A percentile compares a stretch with the other conserved stretches of the same genome.
Conservation (phyloP, 2,329 filamentous ascomycete genomes). For the Aspergillus tamarii region DNA sequence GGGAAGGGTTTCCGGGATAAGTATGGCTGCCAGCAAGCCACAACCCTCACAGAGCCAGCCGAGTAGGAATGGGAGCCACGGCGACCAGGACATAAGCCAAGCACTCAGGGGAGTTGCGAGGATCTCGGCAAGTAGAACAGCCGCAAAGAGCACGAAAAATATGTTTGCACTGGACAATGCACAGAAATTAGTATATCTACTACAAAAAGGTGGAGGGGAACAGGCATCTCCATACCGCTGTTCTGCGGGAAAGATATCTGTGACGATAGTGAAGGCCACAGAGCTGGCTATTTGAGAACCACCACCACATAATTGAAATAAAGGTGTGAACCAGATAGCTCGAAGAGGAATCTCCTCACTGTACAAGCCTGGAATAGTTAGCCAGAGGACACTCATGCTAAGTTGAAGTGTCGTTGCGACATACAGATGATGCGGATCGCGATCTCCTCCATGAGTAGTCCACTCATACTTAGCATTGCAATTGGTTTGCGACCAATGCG, state of each 20-base stretch:
- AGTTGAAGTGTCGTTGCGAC: not conserved
- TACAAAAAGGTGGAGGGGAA: not conserved
- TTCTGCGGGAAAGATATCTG: constrained; percentile 19
- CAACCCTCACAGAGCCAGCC: constrained; percentile 7
- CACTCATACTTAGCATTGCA: constrained; percentile 12
- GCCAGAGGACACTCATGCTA: not conserved
- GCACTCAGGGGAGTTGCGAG: constrained; percentile 17
- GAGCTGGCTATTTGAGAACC: constrained; percentile 14
- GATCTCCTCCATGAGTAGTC: constrained; percentile 11
- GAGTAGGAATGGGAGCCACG: constrained; percentile 17
- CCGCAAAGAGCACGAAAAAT: constrained; percentile 14
- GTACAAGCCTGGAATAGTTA: constrained; percentile 11
- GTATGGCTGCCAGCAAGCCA: constrained; percentile 5
- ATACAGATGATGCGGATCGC: constrained; percentile 13
- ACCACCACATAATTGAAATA: constrained; percentile 20
- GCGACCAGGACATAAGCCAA: constrained; percentile 13
- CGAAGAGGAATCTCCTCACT: constrained; percentile 12
- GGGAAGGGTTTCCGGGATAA: constrained; percentile 15
- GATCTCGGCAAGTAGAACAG: constrained; percentile 12
- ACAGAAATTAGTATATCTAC: not conserved
- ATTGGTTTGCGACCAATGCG: constrained; percentile 15
- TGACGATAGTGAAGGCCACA: constrained; percentile 13
- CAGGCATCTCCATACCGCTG: not conserved
- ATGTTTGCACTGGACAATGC: constrained; percentile 8
- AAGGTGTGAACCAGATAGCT: constrained; percentile 17